Base-by-base conservation (phyloP, 106 monocot genomes). In the Apostasia ramifera region DNA sequence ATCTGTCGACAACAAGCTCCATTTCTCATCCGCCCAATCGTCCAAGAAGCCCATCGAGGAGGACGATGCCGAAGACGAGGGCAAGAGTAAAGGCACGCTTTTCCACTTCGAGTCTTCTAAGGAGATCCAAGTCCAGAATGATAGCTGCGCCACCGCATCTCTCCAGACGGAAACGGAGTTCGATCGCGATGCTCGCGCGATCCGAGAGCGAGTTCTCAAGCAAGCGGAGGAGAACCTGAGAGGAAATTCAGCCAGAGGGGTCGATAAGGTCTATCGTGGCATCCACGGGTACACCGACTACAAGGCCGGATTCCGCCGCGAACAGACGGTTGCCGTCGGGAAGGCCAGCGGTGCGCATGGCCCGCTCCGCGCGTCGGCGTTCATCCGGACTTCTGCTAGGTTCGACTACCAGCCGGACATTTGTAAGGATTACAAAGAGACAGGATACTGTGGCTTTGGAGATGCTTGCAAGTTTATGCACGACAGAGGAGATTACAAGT, bases 391-490 rank as follows among this genome's bases (percentile, higher is more conserved):
- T 2, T 89, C 97, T 0, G 85, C 84, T 11, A 84, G 97, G 74
- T 97, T 97, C 61, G 97, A 97, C 48, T 97, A 92, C 81, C 97
- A 97, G 81, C 97, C 92, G 5, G 97, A 97, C 59, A 97, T 97
- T 13, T 97, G 97, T 47, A 97, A 97, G 83, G 97, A 97, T 67
- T 97, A 97, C 67, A 97, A 97, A 75, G 97, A 97, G 75, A 97
- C 97, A 6, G 97, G 97, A 44, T 97, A 97, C 58, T 97, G 97
- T 49, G 97, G 97, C 48, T 97, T 83, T 61, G 97, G 97, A 5
- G 97, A 97, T 71, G 68, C 97, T 0, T 97, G 97, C 81, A 92
- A 97, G 79, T 97, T 97, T 76, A 92, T 97, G 97, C 97, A 97
- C 54, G 97, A 97, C 59, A 72, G 97, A 55, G 97, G 97, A 74